Percentiles rank a stretch among this genome's conserved stretches.
phyloP scores from a whole-genome alignment of 495 filamentous ascomycete species.

The Penicillium herquei region DNA sequence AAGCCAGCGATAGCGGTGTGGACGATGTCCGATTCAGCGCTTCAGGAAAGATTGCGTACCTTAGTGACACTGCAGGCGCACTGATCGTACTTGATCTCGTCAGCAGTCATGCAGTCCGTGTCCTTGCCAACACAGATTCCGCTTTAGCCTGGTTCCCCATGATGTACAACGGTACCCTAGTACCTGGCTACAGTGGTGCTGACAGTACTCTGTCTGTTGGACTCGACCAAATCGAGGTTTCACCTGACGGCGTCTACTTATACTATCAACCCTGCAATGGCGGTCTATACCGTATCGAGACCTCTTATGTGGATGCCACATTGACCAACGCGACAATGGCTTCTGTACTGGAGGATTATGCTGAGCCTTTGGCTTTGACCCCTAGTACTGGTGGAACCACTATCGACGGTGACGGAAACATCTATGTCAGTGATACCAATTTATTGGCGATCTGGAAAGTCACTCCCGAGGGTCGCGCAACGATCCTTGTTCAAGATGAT shows the following conservation, averaged over 20 bases:
- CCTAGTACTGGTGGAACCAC: slow-evolving; percentile 29
- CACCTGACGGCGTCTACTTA: slow-evolving; percentile 23
- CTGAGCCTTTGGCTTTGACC: slow-evolving; percentile 24
- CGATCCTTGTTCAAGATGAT: slow-evolving; percentile 26
- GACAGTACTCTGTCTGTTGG: slow-evolving; percentile 19
- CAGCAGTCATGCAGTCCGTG: not conserved
- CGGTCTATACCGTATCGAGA: slow-evolving; percentile 25
- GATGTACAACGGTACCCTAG: slow-evolving; percentile 15
- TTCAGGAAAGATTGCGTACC: not conserved
- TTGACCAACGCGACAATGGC: not conserved
- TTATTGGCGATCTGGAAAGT: slow-evolving; percentile 28
- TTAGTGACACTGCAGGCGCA: not conserved
- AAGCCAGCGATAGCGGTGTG: slow-evolving; percentile 11
- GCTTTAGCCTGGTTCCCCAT: slow-evolving; percentile 12
- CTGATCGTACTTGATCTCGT: not conserved
- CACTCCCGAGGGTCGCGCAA: slow-evolving; percentile 1
- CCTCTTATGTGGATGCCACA: slow-evolving; percentile 12
- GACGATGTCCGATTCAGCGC: not conserved
- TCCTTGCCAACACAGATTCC: not conserved
- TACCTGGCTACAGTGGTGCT: slow-evolving; percentile 9
- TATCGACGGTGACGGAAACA: slow-evolving; percentile 28
- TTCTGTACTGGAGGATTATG: slow-evolving; percentile 8
- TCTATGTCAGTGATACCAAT: slow-evolving; percentile 25
- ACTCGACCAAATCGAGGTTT: slow-evolving; percentile 31
- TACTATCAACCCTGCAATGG: slow-evolving; percentile 31